Conservation (phyloP, 768 basidiomycete species). For the Pisolithus sp. region DNA sequence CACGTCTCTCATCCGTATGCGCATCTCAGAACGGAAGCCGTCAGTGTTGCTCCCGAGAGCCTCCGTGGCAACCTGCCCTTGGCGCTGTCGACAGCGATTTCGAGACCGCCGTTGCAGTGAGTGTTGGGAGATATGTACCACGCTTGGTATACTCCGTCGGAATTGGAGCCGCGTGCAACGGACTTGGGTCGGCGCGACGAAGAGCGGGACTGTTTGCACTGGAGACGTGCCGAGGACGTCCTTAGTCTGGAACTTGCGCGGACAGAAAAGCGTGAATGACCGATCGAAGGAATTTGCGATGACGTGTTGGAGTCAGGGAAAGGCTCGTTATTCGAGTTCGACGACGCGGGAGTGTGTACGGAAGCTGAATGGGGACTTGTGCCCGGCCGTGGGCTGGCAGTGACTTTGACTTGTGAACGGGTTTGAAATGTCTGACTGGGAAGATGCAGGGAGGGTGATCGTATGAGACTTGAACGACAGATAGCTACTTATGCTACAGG, state of each 20-base stretch:
- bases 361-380: constrained; percentile 14
- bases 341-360: constrained; percentile 9
- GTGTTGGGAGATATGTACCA: constrained; percentile 56
- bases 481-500: background rate
- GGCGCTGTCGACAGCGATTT: constrained; percentile 76
- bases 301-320: background rate
- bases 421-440: constrained; percentile 42
- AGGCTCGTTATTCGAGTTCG: constrained; percentile 7
- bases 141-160: constrained; percentile 21
- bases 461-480: constrained; percentile 28
- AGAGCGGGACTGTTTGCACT: constrained; percentile 49
- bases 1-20: constrained; percentile 38
- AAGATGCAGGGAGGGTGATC: constrained; percentile 36
- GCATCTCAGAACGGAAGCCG: constrained; percentile 46
- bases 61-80: constrained; percentile 43
- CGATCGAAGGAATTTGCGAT: constrained; percentile 9
- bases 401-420: constrained; percentile 50
- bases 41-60: constrained; percentile 58
- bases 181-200: constrained; percentile 38
- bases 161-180: constrained; percentile 25
- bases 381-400: constrained; percentile 23
- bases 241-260: constrained; percentile 44
- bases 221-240: constrained; percentile 38
- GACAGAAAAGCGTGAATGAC: constrained; percentile 20
- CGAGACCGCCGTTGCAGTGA: constrained; percentile 77